Evolutionary conservation across 2,329 filamentous ascomycete species (phyloP), one percentile per base, ranked within the genome.

Genomic region (Beauveria sp.): DNA sequence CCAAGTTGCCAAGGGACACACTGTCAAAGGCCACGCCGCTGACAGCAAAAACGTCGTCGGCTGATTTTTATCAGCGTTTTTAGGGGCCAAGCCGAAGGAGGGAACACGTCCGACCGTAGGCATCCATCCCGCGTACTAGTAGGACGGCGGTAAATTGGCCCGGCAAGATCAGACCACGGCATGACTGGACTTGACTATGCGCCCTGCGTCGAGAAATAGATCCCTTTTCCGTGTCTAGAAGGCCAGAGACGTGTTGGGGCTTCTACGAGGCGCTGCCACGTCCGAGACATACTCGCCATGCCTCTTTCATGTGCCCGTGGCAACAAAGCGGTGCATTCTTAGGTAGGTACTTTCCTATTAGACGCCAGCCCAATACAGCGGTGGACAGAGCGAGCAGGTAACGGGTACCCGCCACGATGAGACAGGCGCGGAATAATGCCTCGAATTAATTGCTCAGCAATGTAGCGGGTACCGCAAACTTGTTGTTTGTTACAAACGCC

Each of bases 291-390:
- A 30, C 51, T 51, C 43, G 45, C 18, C 9, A 43, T 20, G 28
- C 43, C 22, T 6, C 30, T 60, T 30, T 28, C 42, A 61, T 61
- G 58, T 61, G 58, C 58, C 58, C 58, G 24, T 61, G n/a, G 58
- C 58, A 61, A 61, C 58, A 61, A 10, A 38, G 40, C n/a, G 49
- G 20, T 6, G 50, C 58, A 61, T 61, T 55, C 58, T 50, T 61
- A 38, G 12, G 34, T 38, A 38, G 30, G 28, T 18, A 14, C 8
- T 14, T 22, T 38, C 14, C 16, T 38, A 2, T 38, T 38, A 7
- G 47, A 45, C 51, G 58, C 43, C 51, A 55, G 22, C n/a, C 26
- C 16, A 42, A 28, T 40, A 58, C 20, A 30, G 45, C 45, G 28
- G 54, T 49, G 43, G 43, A 20, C 45, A 20, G 28, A 49, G 28